phyloP scores from a whole-genome alignment of 2,329 filamentous ascomycete genomes.

The Nemania bipapillata region DNA sequence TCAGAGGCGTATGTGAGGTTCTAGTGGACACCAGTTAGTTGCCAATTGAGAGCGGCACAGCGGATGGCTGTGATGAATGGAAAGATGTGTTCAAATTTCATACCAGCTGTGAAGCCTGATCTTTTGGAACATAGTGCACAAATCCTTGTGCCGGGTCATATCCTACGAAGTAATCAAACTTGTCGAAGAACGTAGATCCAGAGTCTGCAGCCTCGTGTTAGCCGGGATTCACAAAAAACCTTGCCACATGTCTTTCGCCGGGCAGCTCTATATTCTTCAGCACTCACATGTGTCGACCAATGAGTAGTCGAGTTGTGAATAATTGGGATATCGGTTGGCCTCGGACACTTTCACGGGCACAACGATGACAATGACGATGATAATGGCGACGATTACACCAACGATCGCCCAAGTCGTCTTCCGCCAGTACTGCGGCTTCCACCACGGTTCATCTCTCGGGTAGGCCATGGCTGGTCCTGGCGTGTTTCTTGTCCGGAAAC shows the following conservation, averaged over 20 bases:
- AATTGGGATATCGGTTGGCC: conserved; percentile 60
- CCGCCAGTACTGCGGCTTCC: conserved; percentile 65
- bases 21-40: conserved; percentile 46
- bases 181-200: conserved; percentile 64
- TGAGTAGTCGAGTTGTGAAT: conserved; percentile 59
- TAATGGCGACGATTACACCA: conserved; percentile 52
- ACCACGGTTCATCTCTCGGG: conserved; percentile 50
- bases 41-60: neutral
- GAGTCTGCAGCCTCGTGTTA: conserved; percentile 54
- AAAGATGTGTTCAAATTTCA: conserved; percentile 35
- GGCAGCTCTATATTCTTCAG: neutral
- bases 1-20: conserved; percentile 72
- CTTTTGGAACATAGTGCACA: conserved; percentile 64
- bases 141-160: conserved; percentile 64
- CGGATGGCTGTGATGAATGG: neutral
- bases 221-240: neutral
- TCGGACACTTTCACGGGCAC: conserved; percentile 59
- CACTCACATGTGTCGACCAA: conserved; percentile 62
- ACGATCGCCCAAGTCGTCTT: conserved; percentile 62
- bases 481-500: conserved; percentile 30
- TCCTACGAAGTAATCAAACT: conserved; percentile 64
- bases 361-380: conserved; percentile 62
- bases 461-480: conserved; percentile 42
- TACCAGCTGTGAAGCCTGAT: conserved; percentile 58
- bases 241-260: neutral